These are phyloP conservation scores for Brettanomyces nanus DNA, from an alignment of 805 yeast species.

Conservation along the genomic window DNA sequence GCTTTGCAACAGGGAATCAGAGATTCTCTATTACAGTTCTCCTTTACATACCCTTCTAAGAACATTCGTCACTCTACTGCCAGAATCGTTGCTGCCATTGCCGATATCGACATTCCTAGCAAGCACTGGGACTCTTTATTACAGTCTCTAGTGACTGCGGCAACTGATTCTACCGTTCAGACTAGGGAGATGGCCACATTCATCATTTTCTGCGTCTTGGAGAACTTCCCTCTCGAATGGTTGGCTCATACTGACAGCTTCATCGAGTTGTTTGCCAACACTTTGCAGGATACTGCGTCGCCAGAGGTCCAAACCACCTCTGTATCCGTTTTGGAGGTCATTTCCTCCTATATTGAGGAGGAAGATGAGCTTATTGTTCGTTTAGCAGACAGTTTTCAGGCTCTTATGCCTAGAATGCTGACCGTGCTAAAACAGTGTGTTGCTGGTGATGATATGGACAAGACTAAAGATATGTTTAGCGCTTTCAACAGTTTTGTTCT, in stretches of 20 bases:
- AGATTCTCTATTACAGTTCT: slow-evolving; percentile 55
- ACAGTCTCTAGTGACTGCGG: slow-evolving; percentile 60
- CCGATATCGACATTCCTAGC: slow-evolving; percentile 58
- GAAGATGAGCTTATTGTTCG: slow-evolving; percentile 37
- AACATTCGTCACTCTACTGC: slow-evolving; percentile 83
- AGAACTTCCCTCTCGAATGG: slow-evolving; percentile 54
- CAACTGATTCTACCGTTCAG: slow-evolving; percentile 39
- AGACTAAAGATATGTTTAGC: slow-evolving; percentile 70
- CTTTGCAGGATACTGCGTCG: slow-evolving; percentile 55
- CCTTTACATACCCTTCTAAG: slow-evolving; percentile 54
- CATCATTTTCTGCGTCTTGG: slow-evolving; percentile 70
- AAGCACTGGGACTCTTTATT: slow-evolving; percentile 72
- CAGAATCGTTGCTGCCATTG: slow-evolving; percentile 82
- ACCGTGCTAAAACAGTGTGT: slow-evolving; percentile 56
- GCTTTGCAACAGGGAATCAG: slow-evolving; percentile 53
- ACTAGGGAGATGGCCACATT: slow-evolving; percentile 79
- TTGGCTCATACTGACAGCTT: slow-evolving; percentile 55
- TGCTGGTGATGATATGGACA: slow-evolving; percentile 59
- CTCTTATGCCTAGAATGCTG: slow-evolving; percentile 72
- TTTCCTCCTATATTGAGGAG: slow-evolving; percentile 61
- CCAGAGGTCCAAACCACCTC: slow-evolving; percentile 75
- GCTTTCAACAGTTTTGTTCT: slow-evolving; percentile 74
- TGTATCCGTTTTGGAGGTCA: slow-evolving; percentile 68
- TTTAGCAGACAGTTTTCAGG: slow-evolving; percentile 42
- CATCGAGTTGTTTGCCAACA: slow-evolving; percentile 58